Base-by-base conservation (phyloP, 2,329 filamentous ascomycete genomes). In the Metarhizium guizhouense region DNA sequence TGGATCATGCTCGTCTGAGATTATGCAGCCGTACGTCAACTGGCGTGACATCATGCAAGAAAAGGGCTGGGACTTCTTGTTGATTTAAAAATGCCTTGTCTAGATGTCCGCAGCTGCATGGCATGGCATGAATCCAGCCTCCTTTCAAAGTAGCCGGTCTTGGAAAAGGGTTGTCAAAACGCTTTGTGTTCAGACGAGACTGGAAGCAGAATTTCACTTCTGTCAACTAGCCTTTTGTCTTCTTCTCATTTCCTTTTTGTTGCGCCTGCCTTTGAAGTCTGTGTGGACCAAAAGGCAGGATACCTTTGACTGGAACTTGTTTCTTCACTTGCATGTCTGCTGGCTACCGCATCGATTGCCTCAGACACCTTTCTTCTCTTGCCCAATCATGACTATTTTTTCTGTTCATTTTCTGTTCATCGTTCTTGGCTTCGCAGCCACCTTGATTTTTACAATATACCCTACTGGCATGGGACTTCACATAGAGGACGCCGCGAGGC, bases 31-130 rank as follows among this genome's bases (percentile, higher is more conserved):
- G 68, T 86, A 87, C 75, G 83, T 95, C 72, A 91, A 92, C 84
- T 97, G 93, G 93, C 82, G 93, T 75, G 89, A 95, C 74, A 83
- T 93, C 68, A 96, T 96, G 91, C 84, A 83, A 74, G 83, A 86
- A 75, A 94, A 93, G 76, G 84, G 84, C 64, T 96, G 90, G 92
- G 90, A 95, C 70, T 94, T 90, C 75, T 79, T 96, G 71, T 82
- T 96, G 71, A 92, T 96, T 74, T 96, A 75, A 76, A 59, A 38
- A 8, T 16, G 36, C 45, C 52, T n/a, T 29, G 5, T 14, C 25
- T 25, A 34, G 45, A 48, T 25, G 25, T 25, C 25, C 25, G 25
- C 25, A 25, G 25, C 25, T 25, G 25, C 25, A 25, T 25, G 25
- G 25, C 25, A 25, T 25, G 25, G 25, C 18, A 16, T 48, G 7